Evolutionary conservation across 768 basidiomycete genomes (phyloP), one percentile per base, ranked within the genome.

Genomic region (Flagelloscypha sp.): DNA sequence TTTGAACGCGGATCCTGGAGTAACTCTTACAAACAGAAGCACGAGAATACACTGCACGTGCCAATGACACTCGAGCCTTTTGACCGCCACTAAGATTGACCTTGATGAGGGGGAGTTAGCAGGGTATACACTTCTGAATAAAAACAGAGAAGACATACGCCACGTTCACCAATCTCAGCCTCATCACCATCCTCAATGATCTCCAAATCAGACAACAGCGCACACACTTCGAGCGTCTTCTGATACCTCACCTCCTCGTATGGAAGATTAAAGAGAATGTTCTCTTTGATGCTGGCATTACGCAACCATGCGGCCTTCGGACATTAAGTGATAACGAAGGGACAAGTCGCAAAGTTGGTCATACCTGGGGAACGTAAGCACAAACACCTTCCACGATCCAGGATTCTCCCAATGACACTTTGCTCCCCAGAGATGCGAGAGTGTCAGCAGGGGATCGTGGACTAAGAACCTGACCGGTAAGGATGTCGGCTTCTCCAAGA

Each of bases 31-130:
- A 69, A 24, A 70, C 68, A 12, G 72, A 72, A 2, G 89, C 88
- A 5, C 89, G 72, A 40, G 86, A 89, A 57, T 95, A 93, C 16
- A 95, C 79, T 6, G 90, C 89, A 27, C 92, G 79, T 18, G 88
- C 83, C 13, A 85, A 61, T 1, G 77, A 79, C 13, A 85, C 79
- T 62, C 76, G 61, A 37, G 78, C 77, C 42, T 79, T 80, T 48
- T 80, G 78, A 28, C 78, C 78, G 32, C 78, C 78, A 7, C 53
- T 49, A n/a, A 54, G 41, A 31, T 50, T 42, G 24, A 56, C 58
- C 58, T 59, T 11, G 13, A 7, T 12, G 19, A 12, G 10, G 15
- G n/a, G 18, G 6, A 36, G 27, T 12, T 16, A 9, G 11, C 31
- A 13, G n/a, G 19, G 11, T 0, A 27, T 23, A 22, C 27, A 35